Base-by-base conservation (phyloP, 2,329 filamentous ascomycete species). In the Pseudogymnoascus sp. region DNA sequence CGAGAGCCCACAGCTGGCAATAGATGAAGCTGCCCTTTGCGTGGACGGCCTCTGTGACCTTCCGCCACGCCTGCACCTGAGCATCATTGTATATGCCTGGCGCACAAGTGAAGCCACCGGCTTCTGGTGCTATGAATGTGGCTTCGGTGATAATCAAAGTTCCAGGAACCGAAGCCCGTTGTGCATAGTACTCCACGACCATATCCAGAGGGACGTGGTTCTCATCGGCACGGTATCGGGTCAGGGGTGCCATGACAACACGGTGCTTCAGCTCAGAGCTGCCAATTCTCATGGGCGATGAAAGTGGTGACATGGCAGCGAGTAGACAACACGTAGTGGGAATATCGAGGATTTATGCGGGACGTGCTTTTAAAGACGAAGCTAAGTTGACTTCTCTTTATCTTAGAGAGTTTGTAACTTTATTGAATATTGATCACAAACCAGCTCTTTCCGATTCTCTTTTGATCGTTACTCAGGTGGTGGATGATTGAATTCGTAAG, bases 21-120 rank as follows among this genome's bases (percentile, higher is more conserved):
- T 79, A 88, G 61, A 89, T 84, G 70, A 78, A 83, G 16, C 78
- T 81, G 4, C 82, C 82, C 68, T 86, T 86, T 21, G 76, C 77
- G 71, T 90, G 87, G 0, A 90, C 84, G 0, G 81, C 82, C 26
- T 84, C 80, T 1, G 82, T 85, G 44, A 89, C 75, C 13, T 78
- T 74, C 65, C 80, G 83, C 87, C 86, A 90, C 0, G 76, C 81
- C 1, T 76, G 77, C 44, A 87, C 77, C 64, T 88, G 84, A n/a
- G 77, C 78, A 0, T 78, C 73, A 19, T 72, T 81, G 69, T 78
- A 86, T 68, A 86, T 83, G 26, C 84, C 85, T 0, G 86, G 85
- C 1, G 81, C 76, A 65, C 83, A 78, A 42, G 73, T 73, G 67
- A 78, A 80, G 59, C 80, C 78, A 44, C 79, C 79, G 40, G 74